These are phyloP conservation scores for Linum tenue DNA, from an alignment of 345 rosid species.

Conservation along the genomic window DNA sequence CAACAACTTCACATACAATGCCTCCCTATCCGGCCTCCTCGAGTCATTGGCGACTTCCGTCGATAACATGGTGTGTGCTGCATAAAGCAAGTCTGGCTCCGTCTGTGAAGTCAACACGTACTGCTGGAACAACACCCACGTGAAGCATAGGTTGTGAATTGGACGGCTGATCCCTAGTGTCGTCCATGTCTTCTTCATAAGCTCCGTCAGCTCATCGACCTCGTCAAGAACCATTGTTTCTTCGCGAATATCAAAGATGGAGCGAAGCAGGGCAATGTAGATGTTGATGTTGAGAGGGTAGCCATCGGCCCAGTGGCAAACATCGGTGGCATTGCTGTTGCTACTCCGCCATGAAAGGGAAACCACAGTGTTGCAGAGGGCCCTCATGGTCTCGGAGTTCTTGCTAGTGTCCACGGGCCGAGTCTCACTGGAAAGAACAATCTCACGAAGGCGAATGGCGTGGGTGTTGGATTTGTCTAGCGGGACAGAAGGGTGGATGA, in stretches of 20 bases:
- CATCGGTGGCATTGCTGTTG: conserved; percentile 48
- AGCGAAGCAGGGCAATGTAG: conserved; percentile 49
- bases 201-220: conserved; percentile 77
- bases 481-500: conserved; percentile 58
- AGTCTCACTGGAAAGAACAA: conserved; percentile 36
- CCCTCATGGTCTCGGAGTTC: conserved; percentile 60
- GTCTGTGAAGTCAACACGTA: conserved; percentile 50
- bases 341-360: conserved; percentile 66
- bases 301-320: conserved; percentile 97
- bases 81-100: conserved; percentile 70
- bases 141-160: conserved; percentile 63
- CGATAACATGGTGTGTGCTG: conserved; percentile 60
- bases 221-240: conserved; percentile 80
- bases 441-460: conserved; percentile 49
- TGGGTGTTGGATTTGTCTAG: conserved; percentile 52
- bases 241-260: conserved; percentile 65
- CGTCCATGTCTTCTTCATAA: conserved; percentile 91
- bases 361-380: conserved; percentile 55
- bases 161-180: conserved; percentile 62
- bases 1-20: conserved; percentile 48
- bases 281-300: conserved; percentile 73
- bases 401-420: conserved; percentile 54
- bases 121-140: conserved; percentile 88
- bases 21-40: conserved; percentile 55
- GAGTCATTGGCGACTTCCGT: conserved; percentile 70